Evolutionary conservation across 2,329 filamentous ascomycete species (phyloP).

Genomic region (Colletotrichum agaves): DNA sequence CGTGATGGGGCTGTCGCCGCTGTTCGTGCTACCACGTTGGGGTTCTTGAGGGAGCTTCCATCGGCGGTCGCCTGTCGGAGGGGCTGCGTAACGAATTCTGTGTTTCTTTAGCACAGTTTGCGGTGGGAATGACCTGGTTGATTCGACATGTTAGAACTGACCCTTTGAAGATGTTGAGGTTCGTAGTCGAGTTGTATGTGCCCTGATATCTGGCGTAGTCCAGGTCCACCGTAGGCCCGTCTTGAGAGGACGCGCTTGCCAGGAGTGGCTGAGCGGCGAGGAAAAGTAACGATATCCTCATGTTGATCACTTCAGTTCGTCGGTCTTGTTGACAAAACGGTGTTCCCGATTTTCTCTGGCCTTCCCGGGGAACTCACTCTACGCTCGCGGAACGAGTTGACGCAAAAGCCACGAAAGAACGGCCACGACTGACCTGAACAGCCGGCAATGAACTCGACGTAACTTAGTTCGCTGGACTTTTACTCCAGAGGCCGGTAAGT

Average conservation of each 20-base stretch:
- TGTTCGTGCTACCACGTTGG: neutral
- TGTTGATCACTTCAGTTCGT: neutral
- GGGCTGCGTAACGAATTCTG: conserved; percentile 23
- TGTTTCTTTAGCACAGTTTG: neutral
- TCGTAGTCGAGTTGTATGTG: conserved; percentile 6
- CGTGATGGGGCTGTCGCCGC: neutral
- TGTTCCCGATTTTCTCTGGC: too few species aligned
- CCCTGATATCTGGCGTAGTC: conserved; percentile 17
- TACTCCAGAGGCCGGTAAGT: too few species aligned
- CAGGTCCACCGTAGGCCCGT: conserved; percentile 12
- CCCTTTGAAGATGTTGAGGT: conserved; percentile 26
- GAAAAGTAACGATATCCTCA: neutral
- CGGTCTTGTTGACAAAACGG: too few species aligned
- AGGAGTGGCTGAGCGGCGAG: neutral
- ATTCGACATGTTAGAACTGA: neutral
- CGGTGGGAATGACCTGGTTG: too few species aligned
- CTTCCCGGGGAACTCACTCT: too few species aligned
- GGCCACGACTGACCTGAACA: too few species aligned
- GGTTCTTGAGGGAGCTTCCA: conserved; percentile 17
- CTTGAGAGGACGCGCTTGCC: neutral
- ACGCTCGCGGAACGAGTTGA: too few species aligned
- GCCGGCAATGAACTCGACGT: too few species aligned
- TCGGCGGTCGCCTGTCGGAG: conserved; percentile 14
- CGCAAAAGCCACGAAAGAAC: too few species aligned
- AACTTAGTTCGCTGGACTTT: too few species aligned